phyloP scores from a whole-genome alignment of 768 basidiomycete genomes.

The Lactifluus echinatus region DNA sequence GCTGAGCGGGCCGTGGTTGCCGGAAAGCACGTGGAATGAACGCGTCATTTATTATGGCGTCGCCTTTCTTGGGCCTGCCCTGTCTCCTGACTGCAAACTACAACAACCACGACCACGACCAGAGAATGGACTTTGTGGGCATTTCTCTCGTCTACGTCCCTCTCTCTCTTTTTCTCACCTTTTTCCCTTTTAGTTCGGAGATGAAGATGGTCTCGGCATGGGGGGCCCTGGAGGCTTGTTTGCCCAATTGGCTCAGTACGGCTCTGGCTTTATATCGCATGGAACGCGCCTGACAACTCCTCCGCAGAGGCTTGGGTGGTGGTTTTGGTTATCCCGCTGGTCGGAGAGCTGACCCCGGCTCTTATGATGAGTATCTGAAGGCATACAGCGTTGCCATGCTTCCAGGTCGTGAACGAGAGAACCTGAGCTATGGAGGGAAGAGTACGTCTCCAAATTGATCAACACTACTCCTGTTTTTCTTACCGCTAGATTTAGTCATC shows the following conservation, averaged over 20 bases:
- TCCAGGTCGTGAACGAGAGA: constrained; percentile 75
- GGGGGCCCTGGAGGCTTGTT: constrained; percentile 55
- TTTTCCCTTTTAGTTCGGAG: constrained; percentile 10
- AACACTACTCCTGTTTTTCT: constrained; percentile 5
- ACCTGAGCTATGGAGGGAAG: constrained; percentile 95
- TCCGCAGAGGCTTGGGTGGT: constrained; percentile 43
- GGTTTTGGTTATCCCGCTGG: constrained; percentile 40
- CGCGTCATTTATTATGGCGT: constrained; percentile 6
- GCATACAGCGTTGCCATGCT: constrained; percentile 96
- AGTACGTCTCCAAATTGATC: constrained; percentile 47
- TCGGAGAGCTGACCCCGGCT: constrained; percentile 47
- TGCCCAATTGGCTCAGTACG: constrained; percentile 56
- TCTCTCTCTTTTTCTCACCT: neutral
- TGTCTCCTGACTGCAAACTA: neutral
- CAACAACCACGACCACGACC: neutral
- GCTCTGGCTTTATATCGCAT: constrained; percentile 1
- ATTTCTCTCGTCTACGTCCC: neutral
- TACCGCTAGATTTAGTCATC: constrained; percentile 52
- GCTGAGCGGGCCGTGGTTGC: neutral
- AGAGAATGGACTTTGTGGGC: constrained; percentile 13
- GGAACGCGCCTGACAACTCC: constrained; percentile 3
- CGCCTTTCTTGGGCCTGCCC: neutral
- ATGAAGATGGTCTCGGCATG: constrained; percentile 19
- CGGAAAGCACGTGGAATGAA: constrained; percentile 8
- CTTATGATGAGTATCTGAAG: constrained; percentile 89